phyloP scores from a whole-genome alignment of 2,329 filamentous ascomycete genomes.

The Colletotrichum sublineola region DNA sequence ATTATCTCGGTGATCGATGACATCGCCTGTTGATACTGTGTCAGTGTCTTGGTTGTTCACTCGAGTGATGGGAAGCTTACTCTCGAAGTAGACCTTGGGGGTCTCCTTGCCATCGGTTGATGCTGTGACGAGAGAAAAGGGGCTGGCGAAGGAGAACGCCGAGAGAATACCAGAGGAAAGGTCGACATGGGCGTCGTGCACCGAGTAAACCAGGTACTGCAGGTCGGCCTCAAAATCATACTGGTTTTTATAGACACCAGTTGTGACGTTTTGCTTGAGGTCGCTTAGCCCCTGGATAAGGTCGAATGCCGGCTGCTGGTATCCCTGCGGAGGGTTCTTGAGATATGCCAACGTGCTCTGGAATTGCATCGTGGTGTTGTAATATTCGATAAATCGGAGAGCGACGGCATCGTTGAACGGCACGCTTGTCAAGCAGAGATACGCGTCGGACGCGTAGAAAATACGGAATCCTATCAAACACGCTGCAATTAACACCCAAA shows the following conservation, averaged over 20 bases:
- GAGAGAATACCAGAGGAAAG: slow-evolving; percentile 26
- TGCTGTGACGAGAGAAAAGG: slow-evolving; percentile 19
- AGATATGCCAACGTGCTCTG: slow-evolving; percentile 29
- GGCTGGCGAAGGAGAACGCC: slow-evolving; percentile 32
- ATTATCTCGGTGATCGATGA: slow-evolving; percentile 16
- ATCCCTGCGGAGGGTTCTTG: slow-evolving; percentile 28
- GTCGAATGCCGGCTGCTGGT: slow-evolving; percentile 33
- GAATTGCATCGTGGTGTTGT: slow-evolving; percentile 38
- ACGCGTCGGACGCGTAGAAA: slow-evolving; percentile 22
- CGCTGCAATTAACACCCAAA: not conserved
- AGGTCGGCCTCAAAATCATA: slow-evolving; percentile 29
- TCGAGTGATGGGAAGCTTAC: not conserved
- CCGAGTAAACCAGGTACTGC: slow-evolving; percentile 29
- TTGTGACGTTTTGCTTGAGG: slow-evolving; percentile 22
- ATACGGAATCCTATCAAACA: slow-evolving; percentile 13
- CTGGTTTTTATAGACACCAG: slow-evolving; percentile 26
- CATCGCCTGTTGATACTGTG: not conserved
- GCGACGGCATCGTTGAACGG: slow-evolving; percentile 30
- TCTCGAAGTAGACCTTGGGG: slow-evolving; percentile 32
- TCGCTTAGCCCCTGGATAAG: slow-evolving; percentile 10
- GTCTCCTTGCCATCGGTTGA: slow-evolving; percentile 31
- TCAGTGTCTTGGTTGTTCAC: not conserved
- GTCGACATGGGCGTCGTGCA: slow-evolving; percentile 31
- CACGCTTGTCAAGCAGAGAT: slow-evolving; percentile 27
- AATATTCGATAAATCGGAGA: slow-evolving; percentile 35